Percentiles rank a stretch among this genome's conserved stretches.
Evolutionary conservation across 2,329 filamentous ascomycete species (phyloP).

Genomic region (Colletotrichum higginsianum): DNA sequence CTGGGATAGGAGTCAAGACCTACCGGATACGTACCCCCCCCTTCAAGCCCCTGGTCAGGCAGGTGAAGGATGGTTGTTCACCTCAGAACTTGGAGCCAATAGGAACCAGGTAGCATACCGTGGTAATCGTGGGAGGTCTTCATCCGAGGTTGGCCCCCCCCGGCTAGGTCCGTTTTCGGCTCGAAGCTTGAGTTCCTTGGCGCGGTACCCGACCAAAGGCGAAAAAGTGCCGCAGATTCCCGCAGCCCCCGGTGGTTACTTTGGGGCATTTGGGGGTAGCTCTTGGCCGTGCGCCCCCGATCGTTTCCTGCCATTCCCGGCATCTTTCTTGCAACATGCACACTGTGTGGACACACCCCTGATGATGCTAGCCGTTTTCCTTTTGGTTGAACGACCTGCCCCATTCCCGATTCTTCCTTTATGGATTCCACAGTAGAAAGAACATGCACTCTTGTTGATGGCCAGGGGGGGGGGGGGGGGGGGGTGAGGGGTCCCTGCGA

Average conservation of each 20-base stretch:
- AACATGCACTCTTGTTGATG: neutral
- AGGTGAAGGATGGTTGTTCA: neutral
- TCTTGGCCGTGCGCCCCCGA: conserved; percentile 24
- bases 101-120: neutral
- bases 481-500: conserved; percentile 18
- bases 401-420: neutral
- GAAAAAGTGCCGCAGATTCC: conserved; percentile 31
- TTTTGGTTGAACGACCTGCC: neutral
- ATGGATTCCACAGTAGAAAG: neutral
- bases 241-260: neutral
- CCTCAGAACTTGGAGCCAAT: conserved; percentile 4
- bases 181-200: conserved; percentile 38
- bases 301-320: neutral
- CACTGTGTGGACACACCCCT: conserved; percentile 9
- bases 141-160: conserved; percentile 11
- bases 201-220: conserved; percentile 36
- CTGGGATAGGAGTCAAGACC: neutral
- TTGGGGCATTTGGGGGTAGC: neutral
- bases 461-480: no score
- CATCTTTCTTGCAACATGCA: neutral
- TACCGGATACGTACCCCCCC: neutral
- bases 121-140: conserved; percentile 14
- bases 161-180: conserved; percentile 39
- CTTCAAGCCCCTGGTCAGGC: neutral
- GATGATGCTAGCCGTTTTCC: conserved; percentile 12